Conservation (phyloP, 306 rosid species). For the Sophora flavescens region DNA sequence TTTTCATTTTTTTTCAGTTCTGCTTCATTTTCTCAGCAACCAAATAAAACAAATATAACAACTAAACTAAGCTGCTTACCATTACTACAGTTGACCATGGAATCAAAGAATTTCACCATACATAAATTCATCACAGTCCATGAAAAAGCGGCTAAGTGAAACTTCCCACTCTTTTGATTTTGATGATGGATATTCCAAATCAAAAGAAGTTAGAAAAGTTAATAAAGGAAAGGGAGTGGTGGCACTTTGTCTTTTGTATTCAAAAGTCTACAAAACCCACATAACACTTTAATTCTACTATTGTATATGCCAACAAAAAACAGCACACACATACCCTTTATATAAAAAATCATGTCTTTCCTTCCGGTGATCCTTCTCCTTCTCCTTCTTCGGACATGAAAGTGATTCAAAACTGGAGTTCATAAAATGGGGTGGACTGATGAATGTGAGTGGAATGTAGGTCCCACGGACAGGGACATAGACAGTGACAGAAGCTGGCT, state of each 20-base stretch:
- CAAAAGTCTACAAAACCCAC: conserved; percentile 6
- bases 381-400: conserved; percentile 36
- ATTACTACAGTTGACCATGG: conserved; percentile 29
- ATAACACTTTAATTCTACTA: conserved; percentile 10
- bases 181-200: conserved; percentile 36
- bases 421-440: conserved; percentile 19
- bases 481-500: conserved; percentile 26
- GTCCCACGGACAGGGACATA: conserved; percentile 48
- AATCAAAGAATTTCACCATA: conserved; percentile 44
- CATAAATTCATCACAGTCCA: conserved; percentile 70
- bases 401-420: conserved; percentile 39
- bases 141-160: conserved; percentile 39
- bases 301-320: conserved; percentile 13
- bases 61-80: conserved; percentile 41
- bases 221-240: not conserved
- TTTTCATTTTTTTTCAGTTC: not conserved
- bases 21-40: conserved; percentile 47
- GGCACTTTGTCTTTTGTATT: conserved; percentile 45
- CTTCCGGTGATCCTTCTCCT: not conserved
- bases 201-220: conserved; percentile 41
- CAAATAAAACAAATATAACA: conserved; percentile 43
- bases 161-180: conserved; percentile 16
- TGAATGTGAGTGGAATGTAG: conserved; percentile 44
- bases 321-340: conserved; percentile 34
- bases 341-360: conserved; percentile 34